A percentile compares a stretch with the other conserved stretches of the same genome.
Conservation (phyloP, 768 basidiomycete genomes). For the Naematelia encephala region DNA sequence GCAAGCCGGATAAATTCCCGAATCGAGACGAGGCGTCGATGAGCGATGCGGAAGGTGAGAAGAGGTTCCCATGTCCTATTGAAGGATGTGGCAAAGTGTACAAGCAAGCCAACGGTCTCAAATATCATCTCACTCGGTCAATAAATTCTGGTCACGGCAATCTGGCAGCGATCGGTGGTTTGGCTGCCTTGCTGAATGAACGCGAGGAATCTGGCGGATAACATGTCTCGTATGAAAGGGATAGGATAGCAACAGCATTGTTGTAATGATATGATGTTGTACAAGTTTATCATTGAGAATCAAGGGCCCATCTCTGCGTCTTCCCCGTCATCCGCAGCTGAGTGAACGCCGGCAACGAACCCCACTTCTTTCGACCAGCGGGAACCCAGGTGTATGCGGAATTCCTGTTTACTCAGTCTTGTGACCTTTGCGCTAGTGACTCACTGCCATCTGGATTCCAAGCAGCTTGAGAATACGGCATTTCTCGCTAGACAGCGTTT, state of each 20-base stretch:
- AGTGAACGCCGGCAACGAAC: constrained; percentile 37
- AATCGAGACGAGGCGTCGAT: constrained; percentile 36
- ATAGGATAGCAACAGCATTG: not conserved
- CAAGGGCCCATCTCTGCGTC: constrained; percentile 28
- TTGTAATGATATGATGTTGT: not conserved
- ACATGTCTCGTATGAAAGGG: not conserved
- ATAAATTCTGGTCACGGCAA: constrained; percentile 50
- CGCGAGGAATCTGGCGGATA: constrained; percentile 1
- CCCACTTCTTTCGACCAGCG: constrained; percentile 46
- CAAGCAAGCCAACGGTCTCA: constrained; percentile 50
- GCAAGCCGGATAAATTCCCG: constrained; percentile 43
- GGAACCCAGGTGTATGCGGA: constrained; percentile 46
- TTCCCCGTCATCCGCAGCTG: constrained; percentile 7
- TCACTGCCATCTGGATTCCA: constrained; percentile 76
- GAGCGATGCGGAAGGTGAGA: constrained; percentile 41
- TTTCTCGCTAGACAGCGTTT: constrained; percentile 76
- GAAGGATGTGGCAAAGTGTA: constrained; percentile 50
- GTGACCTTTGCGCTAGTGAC: constrained; percentile 13
- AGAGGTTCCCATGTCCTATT: constrained; percentile 48
- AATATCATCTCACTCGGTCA: constrained; percentile 48
- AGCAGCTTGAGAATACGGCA: constrained; percentile 88
- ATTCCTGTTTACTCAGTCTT: constrained; percentile 33
- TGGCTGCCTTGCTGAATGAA: constrained; percentile 22
- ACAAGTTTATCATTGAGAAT: not conserved
- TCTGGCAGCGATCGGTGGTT: constrained; percentile 40